Conservation (phyloP, 176 grass and related monocot genomes). For the Puya raimondii region DNA sequence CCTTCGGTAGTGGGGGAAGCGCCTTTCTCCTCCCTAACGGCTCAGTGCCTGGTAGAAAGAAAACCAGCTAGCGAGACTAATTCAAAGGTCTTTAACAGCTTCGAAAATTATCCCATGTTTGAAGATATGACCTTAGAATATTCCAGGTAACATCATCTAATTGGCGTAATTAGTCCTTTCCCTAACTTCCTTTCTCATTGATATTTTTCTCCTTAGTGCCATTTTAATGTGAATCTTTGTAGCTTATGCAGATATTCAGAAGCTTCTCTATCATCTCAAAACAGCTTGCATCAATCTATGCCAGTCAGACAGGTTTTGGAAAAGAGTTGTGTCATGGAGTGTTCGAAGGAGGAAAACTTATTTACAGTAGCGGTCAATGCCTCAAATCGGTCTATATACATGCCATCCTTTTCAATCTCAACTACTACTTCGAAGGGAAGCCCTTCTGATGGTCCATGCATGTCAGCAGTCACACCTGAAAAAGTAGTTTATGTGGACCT, state of each 20-base stretch:
- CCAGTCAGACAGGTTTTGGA: conserved; percentile 13
- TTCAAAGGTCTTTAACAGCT: conserved; percentile 7
- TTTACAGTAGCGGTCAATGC: conserved; percentile 5
- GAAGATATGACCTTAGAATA: conserved; percentile 15
- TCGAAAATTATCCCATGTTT: conserved; percentile 18
- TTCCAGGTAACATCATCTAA: conserved; percentile 34
- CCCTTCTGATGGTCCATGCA: conserved; percentile 32
- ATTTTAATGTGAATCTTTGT: conserved; percentile 15
- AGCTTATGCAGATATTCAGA: conserved; percentile 37
- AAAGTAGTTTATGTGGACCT: conserved; percentile 13
- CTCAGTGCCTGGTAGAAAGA: conserved; percentile 11
- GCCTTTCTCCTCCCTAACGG: conserved; percentile 6
- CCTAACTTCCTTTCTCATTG: conserved; percentile 1
- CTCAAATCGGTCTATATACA: conserved; percentile 21
- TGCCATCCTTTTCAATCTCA: conserved; percentile 21
- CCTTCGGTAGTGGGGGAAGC: conserved; percentile 16
- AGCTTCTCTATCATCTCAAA: conserved; percentile 30
- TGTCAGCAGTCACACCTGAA: conserved; percentile 48
- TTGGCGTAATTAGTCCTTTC: background rate
- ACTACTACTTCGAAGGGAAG: conserved; percentile 30
- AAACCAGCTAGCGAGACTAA: conserved; percentile 10
- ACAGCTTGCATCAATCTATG: conserved; percentile 16
- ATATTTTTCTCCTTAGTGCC: conserved; percentile 1
- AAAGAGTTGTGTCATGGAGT: conserved; percentile 23
- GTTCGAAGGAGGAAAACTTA: conserved; percentile 16